These are phyloP conservation scores for Eutrema japonicum DNA, from an alignment of 345 rosid genomes.

Conservation along the genomic window DNA sequence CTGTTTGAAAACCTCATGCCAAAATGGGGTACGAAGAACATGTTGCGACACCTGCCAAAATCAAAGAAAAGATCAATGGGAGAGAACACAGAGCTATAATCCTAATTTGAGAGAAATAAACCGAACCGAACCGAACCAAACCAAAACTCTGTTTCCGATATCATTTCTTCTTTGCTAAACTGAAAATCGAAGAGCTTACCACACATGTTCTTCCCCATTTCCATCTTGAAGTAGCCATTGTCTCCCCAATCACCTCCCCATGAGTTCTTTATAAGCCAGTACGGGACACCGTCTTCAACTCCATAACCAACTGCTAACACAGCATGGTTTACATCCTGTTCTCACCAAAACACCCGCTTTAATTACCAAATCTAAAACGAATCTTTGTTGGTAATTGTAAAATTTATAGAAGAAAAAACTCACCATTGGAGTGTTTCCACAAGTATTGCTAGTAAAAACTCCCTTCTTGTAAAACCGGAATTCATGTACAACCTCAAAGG, in stretches of 20 bases:
- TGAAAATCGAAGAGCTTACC: conserved; percentile 53
- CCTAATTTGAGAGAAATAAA: neutral
- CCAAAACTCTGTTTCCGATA: neutral
- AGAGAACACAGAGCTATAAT: neutral
- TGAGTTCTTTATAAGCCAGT: conserved; percentile 92
- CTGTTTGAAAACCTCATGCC: neutral
- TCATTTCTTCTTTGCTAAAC: neutral
- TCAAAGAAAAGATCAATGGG: neutral
- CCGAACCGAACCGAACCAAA: conserved; percentile 9
- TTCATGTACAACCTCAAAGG: conserved; percentile 66
- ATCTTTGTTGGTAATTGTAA: neutral
- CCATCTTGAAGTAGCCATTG: conserved; percentile 87
- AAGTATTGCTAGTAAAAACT: conserved; percentile 64
- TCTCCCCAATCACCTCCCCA: conserved; percentile 84
- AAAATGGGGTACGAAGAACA: conserved; percentile 40
- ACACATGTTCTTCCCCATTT: conserved; percentile 90
- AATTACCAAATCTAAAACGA: neutral
- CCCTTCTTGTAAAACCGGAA: conserved; percentile 76
- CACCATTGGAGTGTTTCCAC: conserved; percentile 75
- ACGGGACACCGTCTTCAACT: conserved; percentile 69
- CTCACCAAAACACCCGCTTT: neutral
- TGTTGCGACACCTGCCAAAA: conserved; percentile 40
- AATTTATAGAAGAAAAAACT: conserved; percentile 22
- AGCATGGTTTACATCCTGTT: conserved; percentile 94
- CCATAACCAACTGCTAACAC: conserved; percentile 92